A percentile compares a stretch with the other conserved stretches of the same genome.
Evolutionary conservation across 345 rosid species (phyloP).

Genomic region (Nasturtium officinale): DNA sequence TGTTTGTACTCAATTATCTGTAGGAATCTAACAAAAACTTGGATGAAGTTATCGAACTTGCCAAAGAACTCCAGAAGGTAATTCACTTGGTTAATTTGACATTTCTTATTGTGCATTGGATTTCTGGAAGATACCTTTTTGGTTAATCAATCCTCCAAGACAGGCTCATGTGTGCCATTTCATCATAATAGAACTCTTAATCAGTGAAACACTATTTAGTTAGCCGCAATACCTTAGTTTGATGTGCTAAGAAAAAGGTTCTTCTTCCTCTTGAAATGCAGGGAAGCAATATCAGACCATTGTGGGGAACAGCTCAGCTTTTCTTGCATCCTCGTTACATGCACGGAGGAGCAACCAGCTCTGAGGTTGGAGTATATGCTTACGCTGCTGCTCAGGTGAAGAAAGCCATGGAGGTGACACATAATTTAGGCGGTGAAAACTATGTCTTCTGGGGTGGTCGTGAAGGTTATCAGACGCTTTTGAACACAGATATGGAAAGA

Average conservation of each 20-base stretch:
- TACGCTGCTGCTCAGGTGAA: conserved; percentile 98
- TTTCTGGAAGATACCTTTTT: background rate
- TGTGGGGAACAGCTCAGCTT: conserved; percentile 98
- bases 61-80: conserved; percentile 80
- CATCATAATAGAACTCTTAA: background rate
- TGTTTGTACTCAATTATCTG: background rate
- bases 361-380: conserved; percentile 86
- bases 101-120: background rate
- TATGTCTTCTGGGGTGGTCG: conserved; percentile 99
- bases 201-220: background rate
- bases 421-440: conserved; percentile 96
- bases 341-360: conserved; percentile 98
- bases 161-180: background rate
- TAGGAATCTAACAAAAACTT: conserved; percentile 87
- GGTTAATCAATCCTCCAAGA: background rate
- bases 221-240: background rate
- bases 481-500: conserved; percentile 95
- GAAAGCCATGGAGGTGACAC: conserved; percentile 96
- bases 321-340: conserved; percentile 94
- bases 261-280: conserved; percentile 33
- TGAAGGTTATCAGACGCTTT: conserved; percentile 91
- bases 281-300: conserved; percentile 73
- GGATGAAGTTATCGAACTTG: conserved; percentile 92
- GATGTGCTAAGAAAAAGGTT: conserved; percentile 16
- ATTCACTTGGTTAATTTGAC: conserved; percentile 36